Conservation (phyloP, 164 flowering plant species). For the Dillenia suffruticosa region DNA sequence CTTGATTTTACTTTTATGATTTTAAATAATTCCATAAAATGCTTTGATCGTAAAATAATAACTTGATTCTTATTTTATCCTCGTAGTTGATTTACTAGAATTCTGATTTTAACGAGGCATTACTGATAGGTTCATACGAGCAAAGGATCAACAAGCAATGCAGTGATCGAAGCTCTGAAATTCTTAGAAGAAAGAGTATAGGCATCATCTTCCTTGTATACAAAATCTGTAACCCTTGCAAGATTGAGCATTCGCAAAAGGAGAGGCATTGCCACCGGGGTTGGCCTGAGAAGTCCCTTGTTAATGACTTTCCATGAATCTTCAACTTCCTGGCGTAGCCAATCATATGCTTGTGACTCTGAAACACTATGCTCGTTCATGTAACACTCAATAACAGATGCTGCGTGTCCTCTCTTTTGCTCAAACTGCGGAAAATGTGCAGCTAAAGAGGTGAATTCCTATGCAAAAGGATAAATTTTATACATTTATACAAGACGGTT, state of each 20-base stretch:
- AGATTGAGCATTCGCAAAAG: conserved; percentile 3
- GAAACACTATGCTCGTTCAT: conserved; percentile 22
- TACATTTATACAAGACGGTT: too few species aligned
- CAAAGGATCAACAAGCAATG: conserved; percentile 14
- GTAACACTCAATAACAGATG: conserved; percentile 29
- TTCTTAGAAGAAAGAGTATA: conserved; percentile 21
- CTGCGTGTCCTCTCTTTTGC: conserved; percentile 29
- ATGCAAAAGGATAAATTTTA: too few species aligned
- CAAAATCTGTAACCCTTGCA: conserved; percentile 1
- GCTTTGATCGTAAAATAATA: too few species aligned
- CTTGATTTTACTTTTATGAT: too few species aligned
- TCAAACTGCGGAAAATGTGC: conserved; percentile 22
- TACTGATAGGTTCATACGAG: background rate
- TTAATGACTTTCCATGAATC: conserved; percentile 21
- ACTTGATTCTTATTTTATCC: too few species aligned
- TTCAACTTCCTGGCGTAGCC: background rate
- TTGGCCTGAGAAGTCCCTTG: conserved; percentile 4
- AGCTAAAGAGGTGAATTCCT: too few species aligned
- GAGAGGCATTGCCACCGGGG: conserved; percentile 1
- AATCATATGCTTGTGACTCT: conserved; percentile 14
- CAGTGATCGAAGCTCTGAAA: conserved; percentile 8
- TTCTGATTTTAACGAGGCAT: too few species aligned
- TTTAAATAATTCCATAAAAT: too few species aligned
- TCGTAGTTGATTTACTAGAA: too few species aligned
- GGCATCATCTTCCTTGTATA: conserved; percentile 6